A percentile compares a stretch with the other conserved stretches of the same genome.
Conservation (phyloP, 495 filamentous ascomycete species). For the Penicillium verhagenii region DNA sequence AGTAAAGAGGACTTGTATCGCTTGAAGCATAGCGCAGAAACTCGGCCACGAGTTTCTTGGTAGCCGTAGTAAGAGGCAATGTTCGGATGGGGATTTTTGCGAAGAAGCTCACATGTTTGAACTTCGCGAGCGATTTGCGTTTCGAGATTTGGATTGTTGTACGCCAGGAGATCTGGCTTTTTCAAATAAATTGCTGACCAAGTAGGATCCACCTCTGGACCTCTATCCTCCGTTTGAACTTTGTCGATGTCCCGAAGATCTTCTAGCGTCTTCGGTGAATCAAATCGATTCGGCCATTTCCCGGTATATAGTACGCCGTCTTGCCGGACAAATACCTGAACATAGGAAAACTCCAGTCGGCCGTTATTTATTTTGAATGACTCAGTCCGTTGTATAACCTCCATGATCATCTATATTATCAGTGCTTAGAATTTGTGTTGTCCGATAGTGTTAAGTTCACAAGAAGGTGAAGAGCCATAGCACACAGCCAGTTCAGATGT, state of each 20-base stretch:
- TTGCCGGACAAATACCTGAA: slow-evolving; percentile 18
- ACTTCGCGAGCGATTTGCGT: slow-evolving; percentile 4
- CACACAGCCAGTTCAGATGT: too few species aligned
- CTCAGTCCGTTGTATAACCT: slow-evolving; percentile 20
- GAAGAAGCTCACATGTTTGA: slow-evolving; percentile 30
- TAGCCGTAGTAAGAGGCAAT: slow-evolving; percentile 35
- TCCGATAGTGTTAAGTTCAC: too few species aligned
- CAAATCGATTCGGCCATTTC: slow-evolving; percentile 21
- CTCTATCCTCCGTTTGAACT: too few species aligned
- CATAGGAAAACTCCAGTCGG: slow-evolving; percentile 22
- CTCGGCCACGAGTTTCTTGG: not conserved
- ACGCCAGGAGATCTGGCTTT: too few species aligned
- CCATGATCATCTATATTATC: too few species aligned
- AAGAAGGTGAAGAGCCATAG: too few species aligned
- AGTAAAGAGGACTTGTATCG: slow-evolving; percentile 15
- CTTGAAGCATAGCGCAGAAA: not conserved
- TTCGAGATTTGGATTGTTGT: too few species aligned
- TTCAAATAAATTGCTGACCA: too few species aligned
- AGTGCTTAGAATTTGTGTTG: too few species aligned
- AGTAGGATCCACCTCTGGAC: too few species aligned
- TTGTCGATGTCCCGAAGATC: slow-evolving; percentile 21
- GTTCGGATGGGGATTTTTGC: slow-evolving; percentile 37
- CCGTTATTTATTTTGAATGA: slow-evolving; percentile 22
- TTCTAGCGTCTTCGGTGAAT: slow-evolving; percentile 12
- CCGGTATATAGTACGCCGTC: slow-evolving; percentile 23